These are phyloP conservation scores for Fusarium phyllophilum DNA, from an alignment of 2,329 filamentous ascomycete genomes.

Conservation along the genomic window DNA sequence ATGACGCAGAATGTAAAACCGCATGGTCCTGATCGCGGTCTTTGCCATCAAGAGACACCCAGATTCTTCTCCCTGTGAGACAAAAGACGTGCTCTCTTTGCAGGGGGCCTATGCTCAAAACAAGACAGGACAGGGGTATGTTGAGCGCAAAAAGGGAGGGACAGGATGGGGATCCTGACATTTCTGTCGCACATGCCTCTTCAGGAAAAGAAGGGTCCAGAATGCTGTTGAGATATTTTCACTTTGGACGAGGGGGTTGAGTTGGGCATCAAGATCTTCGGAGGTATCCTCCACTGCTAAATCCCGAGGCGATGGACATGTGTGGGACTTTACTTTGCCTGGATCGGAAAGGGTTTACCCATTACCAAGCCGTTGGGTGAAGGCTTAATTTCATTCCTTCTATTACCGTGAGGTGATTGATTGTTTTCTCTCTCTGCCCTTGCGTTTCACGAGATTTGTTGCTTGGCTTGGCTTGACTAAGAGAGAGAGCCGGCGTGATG, in stretches of 20 bases:
- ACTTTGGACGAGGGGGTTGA: background rate
- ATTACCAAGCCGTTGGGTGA: constrained; percentile 24
- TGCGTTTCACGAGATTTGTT: background rate
- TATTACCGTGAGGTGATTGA: background rate
- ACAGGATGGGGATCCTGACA: background rate
- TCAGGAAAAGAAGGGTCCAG: constrained; percentile 1
- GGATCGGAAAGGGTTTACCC: background rate
- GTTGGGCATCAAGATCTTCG: constrained; percentile 32
- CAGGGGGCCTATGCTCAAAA: background rate
- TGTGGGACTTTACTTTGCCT: constrained; percentile 13
- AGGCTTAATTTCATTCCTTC: constrained; percentile 22
- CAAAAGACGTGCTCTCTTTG: background rate
- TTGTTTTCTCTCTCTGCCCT: background rate
- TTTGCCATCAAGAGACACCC: background rate
- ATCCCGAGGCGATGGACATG: constrained; percentile 21
- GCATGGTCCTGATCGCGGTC: background rate
- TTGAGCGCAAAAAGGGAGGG: background rate
- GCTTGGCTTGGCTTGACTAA: background rate
- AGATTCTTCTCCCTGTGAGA: constrained; percentile 17
- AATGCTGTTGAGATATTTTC: background rate
- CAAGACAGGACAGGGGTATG: background rate
- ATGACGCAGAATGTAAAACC: constrained; percentile 14
- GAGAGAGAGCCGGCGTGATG: background rate
- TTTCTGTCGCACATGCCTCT: background rate
- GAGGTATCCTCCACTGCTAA: background rate